Base-by-base conservation (phyloP, 2,329 filamentous ascomycete genomes). In the Thermoascus crustaceus region DNA sequence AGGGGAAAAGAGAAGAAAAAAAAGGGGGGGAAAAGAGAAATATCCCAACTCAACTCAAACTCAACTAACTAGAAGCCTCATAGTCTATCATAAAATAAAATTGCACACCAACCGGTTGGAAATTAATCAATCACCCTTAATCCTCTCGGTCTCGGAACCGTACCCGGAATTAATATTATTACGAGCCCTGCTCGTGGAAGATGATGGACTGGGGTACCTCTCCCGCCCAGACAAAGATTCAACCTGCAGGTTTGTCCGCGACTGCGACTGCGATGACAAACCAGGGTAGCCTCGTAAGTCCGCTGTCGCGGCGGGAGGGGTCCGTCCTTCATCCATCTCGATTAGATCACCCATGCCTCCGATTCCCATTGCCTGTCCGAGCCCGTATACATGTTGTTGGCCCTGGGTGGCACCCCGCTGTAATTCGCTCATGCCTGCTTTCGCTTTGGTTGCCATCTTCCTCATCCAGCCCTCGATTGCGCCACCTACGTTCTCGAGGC, bases 381-480 rank as follows among this genome's bases (percentile, higher is more conserved):
- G 43, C 17, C 47, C 46, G 11, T 37, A 42, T 20, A 32, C 34
- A n/a, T n/a, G n/a, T 29, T 50, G 47, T 11, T 42, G 37, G 17
- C 34, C 42, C 5, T 50, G 45, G n/a, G 50, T n/a, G n/a, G n/a
- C 37, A 10, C 47, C 43, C 40, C 61, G 55, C 36, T 66, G 61
- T 11, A 66, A 43, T 16, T 65, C 62, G 33, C 49, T 57, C 34
- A 66, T 44, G 7, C 59, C 55, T 6, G 55, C 47, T 33, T 63
- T 64, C 3, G 64, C 64, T 31, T 58, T 59, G 7, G 52, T 60
- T 1, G 86, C 85, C 23, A 94, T 79, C 43, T 86, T 85, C 41
- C 88, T 73, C 40, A 96, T 69, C 87, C 91, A 98, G 1, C 80
- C 82, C 62, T 96, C 91, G 19, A 96, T 80, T 2, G 83, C 82